Evolutionary conservation across 345 rosid species (phyloP), one percentile per base, ranked within the genome.

Genomic region (Corymbia maculata): DNA sequence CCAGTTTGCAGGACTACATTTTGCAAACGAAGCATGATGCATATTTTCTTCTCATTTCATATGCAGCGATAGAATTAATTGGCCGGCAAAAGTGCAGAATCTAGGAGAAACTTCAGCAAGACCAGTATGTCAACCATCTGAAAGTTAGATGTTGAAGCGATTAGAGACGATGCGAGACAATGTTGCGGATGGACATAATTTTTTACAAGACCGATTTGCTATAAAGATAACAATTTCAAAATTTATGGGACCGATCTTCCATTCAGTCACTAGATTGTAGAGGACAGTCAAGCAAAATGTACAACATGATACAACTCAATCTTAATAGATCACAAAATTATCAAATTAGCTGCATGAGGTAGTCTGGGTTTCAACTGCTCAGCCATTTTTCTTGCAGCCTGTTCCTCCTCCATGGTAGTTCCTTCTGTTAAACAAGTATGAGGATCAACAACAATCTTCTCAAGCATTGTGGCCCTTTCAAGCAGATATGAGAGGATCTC

Each of bases 381-480:
- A 6, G 86, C 86, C 55, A 8, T 51, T 42, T 24, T 87, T 79
- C 85, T 87, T 51, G 68, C 61, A 15, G 86, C 61, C 16, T 87
- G 86, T 11, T 52, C 42, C 64, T 79, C 86, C 36, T 87, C 88
- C 86, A n/a, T 15, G 53, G 21, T 4, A 51, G 50, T 36, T 52
- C 86, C 70, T n/a, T 42, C 45, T 9, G 51, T 51, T 36, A 22
- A 44, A 45, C 50, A 61, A 75, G 50, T 11, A 51, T 24, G 86
- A 79, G 68, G 64, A 79, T 13, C 61, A 51, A 88, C 85, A 52
- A 88, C 79, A 55, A 88, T 32, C 79, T 88, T 59, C 68, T 88
- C 89, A 3, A 88, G 86, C 89, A 52, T 84, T 12, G 52, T 45
- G 52, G 89, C 89, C 84, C 66, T 88, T 53, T 57, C 89, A 80